phyloP scores from a whole-genome alignment of 768 basidiomycete species.

The Serendipita indica region DNA sequence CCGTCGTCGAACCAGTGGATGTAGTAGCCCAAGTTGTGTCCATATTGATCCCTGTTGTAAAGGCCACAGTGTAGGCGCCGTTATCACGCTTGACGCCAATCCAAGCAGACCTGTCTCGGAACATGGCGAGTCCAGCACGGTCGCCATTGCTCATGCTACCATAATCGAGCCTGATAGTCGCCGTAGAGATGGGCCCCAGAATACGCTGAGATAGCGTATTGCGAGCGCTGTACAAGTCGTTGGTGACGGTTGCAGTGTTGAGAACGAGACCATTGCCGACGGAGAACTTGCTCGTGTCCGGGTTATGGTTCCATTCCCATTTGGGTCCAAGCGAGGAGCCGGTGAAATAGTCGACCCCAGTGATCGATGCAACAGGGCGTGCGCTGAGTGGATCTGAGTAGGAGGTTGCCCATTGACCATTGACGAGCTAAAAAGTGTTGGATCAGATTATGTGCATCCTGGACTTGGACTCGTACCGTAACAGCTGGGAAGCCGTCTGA shows the following conservation, averaged over 20 bases:
- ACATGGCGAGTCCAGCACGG: conserved; percentile 8
- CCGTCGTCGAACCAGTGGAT: conserved; percentile 7
- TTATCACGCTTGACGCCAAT: not conserved
- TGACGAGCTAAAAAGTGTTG: not conserved
- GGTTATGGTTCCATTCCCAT: conserved; percentile 12
- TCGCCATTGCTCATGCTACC: conserved; percentile 11
- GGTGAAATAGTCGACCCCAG: not conserved
- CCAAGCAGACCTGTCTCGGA: conserved; percentile 11
- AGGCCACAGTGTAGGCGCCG: not conserved
- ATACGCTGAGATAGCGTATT: conserved; percentile 13
- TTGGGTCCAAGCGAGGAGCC: not conserved
- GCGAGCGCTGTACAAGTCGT: conserved; percentile 12
- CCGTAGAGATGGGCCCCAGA: conserved; percentile 10
- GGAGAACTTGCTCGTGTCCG: conserved; percentile 3
- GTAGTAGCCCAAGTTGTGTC: not conserved
- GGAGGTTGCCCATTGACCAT: not conserved
- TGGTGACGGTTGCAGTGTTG: conserved; percentile 8
- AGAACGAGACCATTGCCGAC: conserved; percentile 9
- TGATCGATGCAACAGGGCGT: not conserved
- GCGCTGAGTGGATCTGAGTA: not conserved
- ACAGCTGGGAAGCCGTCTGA: conserved; percentile 2
- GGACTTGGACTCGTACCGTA: not conserved
- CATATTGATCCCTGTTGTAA: not conserved
- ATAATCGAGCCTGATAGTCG: conserved; percentile 9
- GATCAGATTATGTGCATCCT: not conserved